phyloP scores from a whole-genome alignment of 2,329 filamentous ascomycete species.

The Hypoxylon sp. region DNA sequence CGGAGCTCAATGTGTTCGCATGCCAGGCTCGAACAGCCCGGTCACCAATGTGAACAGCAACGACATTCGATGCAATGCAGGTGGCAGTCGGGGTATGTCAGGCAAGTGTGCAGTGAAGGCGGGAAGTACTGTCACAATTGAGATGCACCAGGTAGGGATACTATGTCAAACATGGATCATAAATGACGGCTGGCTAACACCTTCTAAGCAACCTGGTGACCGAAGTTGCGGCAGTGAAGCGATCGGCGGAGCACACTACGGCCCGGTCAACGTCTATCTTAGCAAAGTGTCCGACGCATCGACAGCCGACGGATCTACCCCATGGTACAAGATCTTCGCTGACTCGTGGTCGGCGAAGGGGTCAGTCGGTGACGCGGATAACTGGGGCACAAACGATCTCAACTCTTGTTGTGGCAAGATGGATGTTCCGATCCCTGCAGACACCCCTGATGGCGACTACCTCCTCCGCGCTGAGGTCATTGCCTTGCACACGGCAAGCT shows the following conservation, averaged over 20 bases:
- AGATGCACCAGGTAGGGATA: conserved; percentile 49
- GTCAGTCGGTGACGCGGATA: conserved; percentile 58
- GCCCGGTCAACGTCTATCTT: conserved; percentile 66
- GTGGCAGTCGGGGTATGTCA: conserved; percentile 51
- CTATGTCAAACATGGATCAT: background rate
- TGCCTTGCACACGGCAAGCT: conserved; percentile 58
- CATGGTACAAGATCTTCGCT: conserved; percentile 67
- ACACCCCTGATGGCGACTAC: conserved; percentile 59
- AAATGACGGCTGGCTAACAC: background rate
- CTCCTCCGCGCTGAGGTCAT: conserved; percentile 61
- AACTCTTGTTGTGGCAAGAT: conserved; percentile 58
- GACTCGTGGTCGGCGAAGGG: conserved; percentile 58
- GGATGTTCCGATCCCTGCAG: conserved; percentile 58
- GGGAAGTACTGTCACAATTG: conserved; percentile 50
- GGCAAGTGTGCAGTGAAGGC: conserved; percentile 60
- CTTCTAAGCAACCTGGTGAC: conserved; percentile 58
- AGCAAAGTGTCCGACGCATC: conserved; percentile 62
- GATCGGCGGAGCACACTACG: conserved; percentile 67
- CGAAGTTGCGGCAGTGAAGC: conserved; percentile 61
- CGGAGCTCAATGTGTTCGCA: conserved; percentile 61
- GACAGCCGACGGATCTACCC: conserved; percentile 57
- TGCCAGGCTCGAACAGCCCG: conserved; percentile 64
- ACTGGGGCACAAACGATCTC: conserved; percentile 60
- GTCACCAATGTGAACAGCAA: conserved; percentile 59
- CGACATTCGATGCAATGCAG: conserved; percentile 61